Base-by-base conservation (phyloP, 805 yeast species). In the Wickerhamiella parazyma region DNA sequence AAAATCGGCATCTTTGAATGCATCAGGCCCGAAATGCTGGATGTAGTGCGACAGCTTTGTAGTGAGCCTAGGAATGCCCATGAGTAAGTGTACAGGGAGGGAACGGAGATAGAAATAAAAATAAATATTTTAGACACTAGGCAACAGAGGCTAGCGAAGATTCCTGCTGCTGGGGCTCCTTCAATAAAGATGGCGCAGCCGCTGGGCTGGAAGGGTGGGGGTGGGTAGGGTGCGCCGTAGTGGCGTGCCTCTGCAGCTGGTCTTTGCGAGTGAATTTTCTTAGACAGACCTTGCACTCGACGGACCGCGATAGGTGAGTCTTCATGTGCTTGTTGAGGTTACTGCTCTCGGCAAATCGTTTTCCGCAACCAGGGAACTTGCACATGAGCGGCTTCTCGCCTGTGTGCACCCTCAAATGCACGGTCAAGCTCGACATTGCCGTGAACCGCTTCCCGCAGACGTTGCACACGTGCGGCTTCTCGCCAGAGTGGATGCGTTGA, bases 351-450 rank as follows among this genome's bases (percentile, higher is more conserved):
- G 89, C 79, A 57, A 89, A 89, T 43, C 83, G 62, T 59, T 83
- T 86, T 14, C 75, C 78, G 59, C 98, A 89, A 1, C 55, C 58
- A 1, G 91, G 86, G 52, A 72, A 84, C 16, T 76, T 72, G 62
- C 95, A 85, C 40, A 75, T 77, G 57, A 82, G 91, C 2, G 95
- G 94, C 59, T 84, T 82, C 59, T 85, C 94, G 39, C 95, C 95
- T 0, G 94, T 81, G 60, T 89, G 98, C 2, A 78, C 78, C 48
- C 97, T 68, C 37, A 72, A 61, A 62, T 91, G 97, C 24, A 89
- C 84, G 1, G 85, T 79, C 36, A 87, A 66, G 12, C 91, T 78
- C 3, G 91, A 78, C 22, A 82, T 73, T 1, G 94, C 84, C 9
- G 94, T 80, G 64, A 89, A 89, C 20, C 66, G 58, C 58, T 85